Evolutionary conservation across 2,329 filamentous ascomycete species (phyloP), one percentile per base, ranked within the genome.

Genomic region (Diaporthe aspalathi): DNA sequence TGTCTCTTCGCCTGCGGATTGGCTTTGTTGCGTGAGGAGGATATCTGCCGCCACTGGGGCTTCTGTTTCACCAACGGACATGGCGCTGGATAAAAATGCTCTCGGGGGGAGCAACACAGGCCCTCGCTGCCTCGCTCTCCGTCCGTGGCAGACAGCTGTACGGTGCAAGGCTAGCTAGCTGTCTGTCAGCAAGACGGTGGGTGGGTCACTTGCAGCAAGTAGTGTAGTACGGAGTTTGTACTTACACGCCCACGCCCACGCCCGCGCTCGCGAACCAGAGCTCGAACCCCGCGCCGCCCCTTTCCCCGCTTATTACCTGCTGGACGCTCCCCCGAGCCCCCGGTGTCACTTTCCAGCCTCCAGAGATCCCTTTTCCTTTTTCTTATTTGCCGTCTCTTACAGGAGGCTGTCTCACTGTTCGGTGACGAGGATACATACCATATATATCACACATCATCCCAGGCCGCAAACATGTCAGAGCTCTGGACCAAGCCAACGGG

Each of bases 401-500:
- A 38, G n/a, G 5, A 35, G 12, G 17, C 24, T 40, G 45, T 20
- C 57, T 54, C 50, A 11, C 67, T 49, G 12, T 16, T 9, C n/a
- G 9, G 38, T 54, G 20, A 49, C 27, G 32, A 70, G 20, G 29
- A 52, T 12, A 54, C 16, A 63, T 35, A 35, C 32, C 9, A 35
- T 9, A 35, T 9, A 35, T 9, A 35, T 9, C 24, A 22, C 17
- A 49, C 17, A 29, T n/a, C 16, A n/a, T 24, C 17, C 29, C 29
- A 50, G 14, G 35, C 16, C 43, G 22, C 45, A 43, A 49, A 24
- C 27, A 74, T 75, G 73, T 73, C 73, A 45, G 73, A 75, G 40
- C 75, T 76, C 73, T 76, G 75, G 74, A 63, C 68, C 63, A 74
- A 74, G 32, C 68, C 66, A 24, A 7, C 47, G 40, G 45, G 40